Evolutionary conservation across 208 protist species (phyloP), one percentile per base, ranked within the genome.

Genomic region (Tetramitus jugosus): DNA sequence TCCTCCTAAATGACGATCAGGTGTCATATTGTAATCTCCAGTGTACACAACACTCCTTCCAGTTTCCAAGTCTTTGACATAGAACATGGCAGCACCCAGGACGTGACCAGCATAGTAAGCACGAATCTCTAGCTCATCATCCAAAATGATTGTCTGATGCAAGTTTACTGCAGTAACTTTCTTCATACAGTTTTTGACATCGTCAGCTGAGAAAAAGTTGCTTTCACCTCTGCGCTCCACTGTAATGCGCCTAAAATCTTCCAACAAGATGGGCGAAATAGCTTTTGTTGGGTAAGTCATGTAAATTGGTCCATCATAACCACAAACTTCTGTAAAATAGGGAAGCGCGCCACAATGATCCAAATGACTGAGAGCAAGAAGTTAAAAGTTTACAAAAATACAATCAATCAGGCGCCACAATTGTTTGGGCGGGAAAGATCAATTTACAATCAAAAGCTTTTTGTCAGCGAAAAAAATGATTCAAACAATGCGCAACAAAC

Each of bases 81-180:
- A 85, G 75, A 95, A 94, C 88, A 96, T 92, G 14, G 88, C 87
- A 8, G 91, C 91, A 3, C 91, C 91, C 8, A 94, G 64, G 23
- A 92, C 93, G 78, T 96, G 93, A n/a, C 93, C 92, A n/a, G 91
- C 93, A 81, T 96, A 96, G 79, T 93, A 94, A 7, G 93, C 77
- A 8, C 81, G 86, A n/a, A 96, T 85, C 40, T 85, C 76, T 10
- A 94, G 40, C 26, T 91, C 88, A 29, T 85, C 82, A 72, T 89
- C 88, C 14, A 93, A 79, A 4, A 81, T n/a, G 0, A 93, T 71
- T 0, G 87, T 90, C 65, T 95, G 76, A 76, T 90, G 87, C 23
- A 95, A 67, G 49, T 81, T 80, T 13, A 95, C 45, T 2, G 80
- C 37, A 26, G 80, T 79, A 68, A 75, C 82, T 40, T 93, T 93